phyloP scores from a whole-genome alignment of 352 stramenopile genomes.

The Phytophthora sojae region DNA sequence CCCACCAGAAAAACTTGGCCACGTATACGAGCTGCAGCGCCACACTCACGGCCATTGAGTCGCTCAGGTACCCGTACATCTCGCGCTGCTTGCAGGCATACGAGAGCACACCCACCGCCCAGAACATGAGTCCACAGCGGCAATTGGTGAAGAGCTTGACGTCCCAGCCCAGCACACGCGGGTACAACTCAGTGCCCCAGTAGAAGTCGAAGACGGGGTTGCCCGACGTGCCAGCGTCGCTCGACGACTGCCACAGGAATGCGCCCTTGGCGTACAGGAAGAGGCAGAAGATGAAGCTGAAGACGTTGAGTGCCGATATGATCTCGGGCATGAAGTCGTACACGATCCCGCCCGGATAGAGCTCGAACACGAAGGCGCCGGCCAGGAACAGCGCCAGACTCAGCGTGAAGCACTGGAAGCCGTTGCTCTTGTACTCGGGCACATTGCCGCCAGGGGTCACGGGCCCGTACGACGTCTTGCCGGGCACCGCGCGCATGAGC shows the following conservation, averaged over 20 bases:
- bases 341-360: conserved; percentile 78
- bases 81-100: conserved; percentile 92
- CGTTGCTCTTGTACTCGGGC: conserved; percentile 94
- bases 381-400: conserved; percentile 82
- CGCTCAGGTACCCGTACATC: conserved; percentile 77
- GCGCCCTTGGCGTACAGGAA: conserved; percentile 94
- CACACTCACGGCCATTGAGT: conserved; percentile 91
- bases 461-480: conserved; percentile 86
- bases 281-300: conserved; percentile 94
- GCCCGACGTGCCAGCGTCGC: conserved; percentile 93
- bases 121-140: conserved; percentile 97
- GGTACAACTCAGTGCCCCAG: conserved; percentile 98
- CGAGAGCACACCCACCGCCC: conserved; percentile 91
- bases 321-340: conserved; percentile 91
- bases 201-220: conserved; percentile 97
- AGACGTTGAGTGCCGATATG: conserved; percentile 95
- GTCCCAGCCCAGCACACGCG: conserved; percentile 92
- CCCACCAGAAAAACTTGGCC: conserved; percentile 98
- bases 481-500: conserved; percentile 92
- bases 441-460: conserved; percentile 89
- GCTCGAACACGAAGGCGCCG: conserved; percentile 55
- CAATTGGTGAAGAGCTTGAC: conserved; percentile 99
- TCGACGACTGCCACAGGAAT: conserved; percentile 85
- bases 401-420: conserved; percentile 91
- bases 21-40: conserved; percentile 95